These are phyloP conservation scores for Grigorovia transvaalensis DNA, from an alignment of 805 yeast genomes.

Conservation along the genomic window DNA sequence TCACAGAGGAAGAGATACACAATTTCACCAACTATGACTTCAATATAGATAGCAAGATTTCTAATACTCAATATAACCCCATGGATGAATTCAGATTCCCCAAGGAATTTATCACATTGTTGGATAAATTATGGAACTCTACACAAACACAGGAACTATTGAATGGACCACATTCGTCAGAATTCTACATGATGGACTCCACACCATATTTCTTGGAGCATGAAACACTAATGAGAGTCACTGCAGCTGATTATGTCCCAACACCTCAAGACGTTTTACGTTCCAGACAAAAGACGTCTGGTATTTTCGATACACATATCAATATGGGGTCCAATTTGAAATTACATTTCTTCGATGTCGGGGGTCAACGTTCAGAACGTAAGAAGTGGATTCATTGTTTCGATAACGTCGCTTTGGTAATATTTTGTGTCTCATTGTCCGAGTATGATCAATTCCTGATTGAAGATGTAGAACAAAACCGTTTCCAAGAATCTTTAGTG, in stretches of 20 bases:
- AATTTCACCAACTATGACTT: slow-evolving; percentile 6
- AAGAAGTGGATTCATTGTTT: slow-evolving; percentile 97
- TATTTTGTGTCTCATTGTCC: slow-evolving; percentile 82
- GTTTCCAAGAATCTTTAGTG: slow-evolving; percentile 72
- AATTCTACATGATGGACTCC: slow-evolving; percentile 78
- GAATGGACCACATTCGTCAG: slow-evolving; percentile 44
- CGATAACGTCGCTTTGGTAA: slow-evolving; percentile 80
- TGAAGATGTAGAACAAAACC: slow-evolving; percentile 66
- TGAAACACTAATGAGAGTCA: slow-evolving; percentile 41
- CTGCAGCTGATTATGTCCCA: slow-evolving; percentile 51
- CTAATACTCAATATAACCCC: neutral
- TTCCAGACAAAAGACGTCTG: slow-evolving; percentile 86
- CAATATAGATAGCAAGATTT: slow-evolving; percentile 1
- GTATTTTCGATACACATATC: slow-evolving; percentile 76
- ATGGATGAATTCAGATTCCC: slow-evolving; percentile 29
- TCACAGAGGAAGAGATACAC: slow-evolving; percentile 8
- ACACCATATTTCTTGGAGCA: slow-evolving; percentile 61
- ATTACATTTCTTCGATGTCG: slow-evolving; percentile 71
- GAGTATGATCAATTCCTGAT: slow-evolving; percentile 82
- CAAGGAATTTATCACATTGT: slow-evolving; percentile 36
- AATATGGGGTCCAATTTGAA: slow-evolving; percentile 54
- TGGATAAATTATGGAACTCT: slow-evolving; percentile 44
- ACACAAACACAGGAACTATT: slow-evolving; percentile 50
- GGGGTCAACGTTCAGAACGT: slow-evolving; percentile 93
- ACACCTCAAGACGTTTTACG: slow-evolving; percentile 67